Conservation (phyloP, 169 alveolate species). For the Toxoplasma gondii region DNA sequence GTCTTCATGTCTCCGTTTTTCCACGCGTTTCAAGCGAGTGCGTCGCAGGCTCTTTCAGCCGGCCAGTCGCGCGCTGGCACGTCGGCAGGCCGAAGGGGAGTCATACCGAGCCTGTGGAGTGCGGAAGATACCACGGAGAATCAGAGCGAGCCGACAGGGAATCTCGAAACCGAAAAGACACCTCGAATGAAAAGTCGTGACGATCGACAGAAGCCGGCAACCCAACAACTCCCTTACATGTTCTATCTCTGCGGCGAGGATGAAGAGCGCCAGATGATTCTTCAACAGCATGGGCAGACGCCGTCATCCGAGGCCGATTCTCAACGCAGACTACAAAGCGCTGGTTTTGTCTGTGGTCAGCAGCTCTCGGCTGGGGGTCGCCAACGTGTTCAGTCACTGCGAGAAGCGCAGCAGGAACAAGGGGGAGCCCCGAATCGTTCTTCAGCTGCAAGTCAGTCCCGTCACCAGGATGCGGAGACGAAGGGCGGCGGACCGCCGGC, state of each 20-base stretch:
- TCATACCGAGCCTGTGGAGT: not conserved
- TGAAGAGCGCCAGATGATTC: constrained; percentile 12
- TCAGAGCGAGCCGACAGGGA: not conserved
- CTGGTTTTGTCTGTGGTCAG: not conserved
- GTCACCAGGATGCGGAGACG: not conserved
- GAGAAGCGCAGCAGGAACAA: no score
- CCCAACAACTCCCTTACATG: not conserved
- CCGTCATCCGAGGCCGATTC: not conserved
- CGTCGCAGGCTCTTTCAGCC: not conserved
- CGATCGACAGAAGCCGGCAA: not conserved
- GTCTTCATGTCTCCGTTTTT: not conserved
- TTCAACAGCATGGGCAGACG: not conserved
- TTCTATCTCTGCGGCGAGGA: constrained; percentile 6
- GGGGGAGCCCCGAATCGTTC: not conserved
- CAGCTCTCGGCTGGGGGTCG: no score
- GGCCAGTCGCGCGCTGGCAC: not conserved
- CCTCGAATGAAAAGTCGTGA: not conserved
- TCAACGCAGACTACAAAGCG: not conserved
- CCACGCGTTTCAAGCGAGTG: not conserved
- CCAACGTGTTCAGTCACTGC: no score
- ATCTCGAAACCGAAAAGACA: not conserved
- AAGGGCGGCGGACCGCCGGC: not conserved
- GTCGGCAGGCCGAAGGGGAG: not conserved
- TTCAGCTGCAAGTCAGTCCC: not conserved
- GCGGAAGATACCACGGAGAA: not conserved